These are phyloP conservation scores for Trichoderma sp. DNA, from an alignment of 2,329 filamentous ascomycete species.

Conservation along the genomic window DNA sequence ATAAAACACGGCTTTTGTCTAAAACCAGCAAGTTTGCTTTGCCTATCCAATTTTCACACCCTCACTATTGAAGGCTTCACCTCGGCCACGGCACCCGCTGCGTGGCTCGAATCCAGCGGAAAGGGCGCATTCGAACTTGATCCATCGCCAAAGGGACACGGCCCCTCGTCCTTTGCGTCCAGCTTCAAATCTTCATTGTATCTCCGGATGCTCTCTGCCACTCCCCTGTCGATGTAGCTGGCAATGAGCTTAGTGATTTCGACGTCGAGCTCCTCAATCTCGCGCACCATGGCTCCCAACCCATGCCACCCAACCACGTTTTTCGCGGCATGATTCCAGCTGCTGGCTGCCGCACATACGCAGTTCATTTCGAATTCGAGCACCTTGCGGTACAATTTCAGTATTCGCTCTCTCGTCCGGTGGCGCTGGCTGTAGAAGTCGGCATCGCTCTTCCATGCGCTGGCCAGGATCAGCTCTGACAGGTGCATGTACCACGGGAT, in stretches of 20 bases:
- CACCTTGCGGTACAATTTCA: slow-evolving; percentile 32
- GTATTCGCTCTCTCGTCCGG: slow-evolving; percentile 25
- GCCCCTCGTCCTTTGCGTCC: background rate
- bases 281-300: slow-evolving; percentile 28
- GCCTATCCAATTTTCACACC: background rate
- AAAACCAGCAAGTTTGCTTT: background rate
- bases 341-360: slow-evolving; percentile 37
- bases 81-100: background rate
- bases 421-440: slow-evolving; percentile 26
- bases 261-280: slow-evolving; percentile 29
- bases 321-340: slow-evolving; percentile 37
- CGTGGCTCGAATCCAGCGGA: background rate
- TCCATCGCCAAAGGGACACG: background rate
- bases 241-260: slow-evolving; percentile 26
- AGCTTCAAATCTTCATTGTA: slow-evolving; percentile 21
- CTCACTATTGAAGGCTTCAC: background rate
- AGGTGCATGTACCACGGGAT: slow-evolving; percentile 37
- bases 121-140: background rate
- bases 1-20: background rate
- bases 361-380: slow-evolving; percentile 41
- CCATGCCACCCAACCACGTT: slow-evolving; percentile 37
- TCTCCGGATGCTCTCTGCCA: slow-evolving; percentile 21
- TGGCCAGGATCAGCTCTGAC: slow-evolving; percentile 26
- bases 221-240: slow-evolving; percentile 22
- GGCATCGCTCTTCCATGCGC: slow-evolving; percentile 26